phyloP scores from a whole-genome alignment of 1,139 yeast species.

The Entelexis sorbosivorans region DNA sequence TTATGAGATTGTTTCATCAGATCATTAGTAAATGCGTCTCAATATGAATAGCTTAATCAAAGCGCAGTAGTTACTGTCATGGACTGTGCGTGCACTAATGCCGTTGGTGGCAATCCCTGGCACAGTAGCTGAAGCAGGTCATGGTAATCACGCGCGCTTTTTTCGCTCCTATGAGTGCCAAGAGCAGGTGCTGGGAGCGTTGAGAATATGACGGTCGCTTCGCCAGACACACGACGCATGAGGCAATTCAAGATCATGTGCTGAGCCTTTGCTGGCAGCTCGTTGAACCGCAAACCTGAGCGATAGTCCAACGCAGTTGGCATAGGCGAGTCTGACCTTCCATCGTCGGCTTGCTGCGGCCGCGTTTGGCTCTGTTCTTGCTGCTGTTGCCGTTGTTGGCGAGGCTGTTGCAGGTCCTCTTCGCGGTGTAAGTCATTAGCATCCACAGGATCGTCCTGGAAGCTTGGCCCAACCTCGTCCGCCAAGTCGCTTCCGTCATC shows the following conservation, averaged over 20 bases:
- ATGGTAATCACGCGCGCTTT: conserved; percentile 62
- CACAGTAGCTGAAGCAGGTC: conserved; percentile 72
- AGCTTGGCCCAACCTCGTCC: conserved; percentile 12
- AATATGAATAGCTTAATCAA: conserved; percentile 28
- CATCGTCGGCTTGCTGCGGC: neutral
- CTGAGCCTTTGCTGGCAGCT: conserved; percentile 83
- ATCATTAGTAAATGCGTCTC: too few relatives aligned
- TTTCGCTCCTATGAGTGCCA: conserved; percentile 64
- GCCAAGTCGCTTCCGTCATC: neutral
- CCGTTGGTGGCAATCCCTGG: conserved; percentile 65
- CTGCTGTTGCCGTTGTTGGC: too few relatives aligned
- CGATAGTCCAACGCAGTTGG: neutral
- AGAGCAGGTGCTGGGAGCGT: conserved; percentile 80
- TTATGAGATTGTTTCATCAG: too few relatives aligned
- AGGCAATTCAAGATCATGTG: conserved; percentile 78
- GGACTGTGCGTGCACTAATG: conserved; percentile 78
- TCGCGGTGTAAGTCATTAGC: conserved; percentile 5
- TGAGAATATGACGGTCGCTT: conserved; percentile 64
- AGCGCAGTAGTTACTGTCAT: conserved; percentile 91
- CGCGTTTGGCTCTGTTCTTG: neutral
- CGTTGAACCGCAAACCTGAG: conserved; percentile 51
- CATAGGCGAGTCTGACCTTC: conserved; percentile 23
- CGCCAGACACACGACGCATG: conserved; percentile 53
- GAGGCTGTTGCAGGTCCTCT: neutral
- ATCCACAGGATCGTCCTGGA: conserved; percentile 20